These are phyloP conservation scores for Saccharomycopsis sp. DNA, from an alignment of 805 yeast genomes.

Conservation along the genomic window DNA sequence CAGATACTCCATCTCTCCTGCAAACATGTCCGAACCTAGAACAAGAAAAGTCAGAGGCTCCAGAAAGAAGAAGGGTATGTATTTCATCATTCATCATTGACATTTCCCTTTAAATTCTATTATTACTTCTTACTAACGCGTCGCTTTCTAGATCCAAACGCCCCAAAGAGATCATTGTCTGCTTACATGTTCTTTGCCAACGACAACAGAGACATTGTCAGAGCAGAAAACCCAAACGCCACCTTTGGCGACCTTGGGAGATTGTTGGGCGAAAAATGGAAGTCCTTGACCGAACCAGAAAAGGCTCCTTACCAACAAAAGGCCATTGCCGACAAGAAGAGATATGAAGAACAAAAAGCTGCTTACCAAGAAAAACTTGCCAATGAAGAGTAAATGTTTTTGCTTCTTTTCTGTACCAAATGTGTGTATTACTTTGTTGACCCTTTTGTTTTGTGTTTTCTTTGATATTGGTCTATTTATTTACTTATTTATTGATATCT, in stretches of 20 bases:
- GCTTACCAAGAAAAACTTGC: slow-evolving; percentile 37
- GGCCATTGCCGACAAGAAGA: slow-evolving; percentile 91
- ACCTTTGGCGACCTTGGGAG: slow-evolving; percentile 94
- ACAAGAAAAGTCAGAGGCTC: slow-evolving; percentile 28
- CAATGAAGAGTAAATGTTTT: not conserved
- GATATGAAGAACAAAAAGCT: slow-evolving; percentile 94
- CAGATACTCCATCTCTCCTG: too few relatives aligned
- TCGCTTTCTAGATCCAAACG: slow-evolving; percentile 65
- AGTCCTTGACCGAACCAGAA: slow-evolving; percentile 73
- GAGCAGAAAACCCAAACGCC: slow-evolving; percentile 95
- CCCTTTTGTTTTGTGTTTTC: too few relatives aligned
- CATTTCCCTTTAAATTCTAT: not conserved
- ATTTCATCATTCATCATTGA: not conserved
- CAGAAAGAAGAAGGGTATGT: slow-evolving; percentile 36
- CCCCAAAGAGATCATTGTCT: slow-evolving; percentile 97
- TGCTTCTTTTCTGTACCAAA: too few relatives aligned
- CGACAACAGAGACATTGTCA: slow-evolving; percentile 91
- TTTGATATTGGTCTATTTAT: too few relatives aligned
- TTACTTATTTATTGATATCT: too few relatives aligned
- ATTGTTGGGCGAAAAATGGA: slow-evolving; percentile 94
- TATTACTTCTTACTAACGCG: slow-evolving; percentile 10
- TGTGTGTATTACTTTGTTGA: too few relatives aligned
- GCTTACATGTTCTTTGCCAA: slow-evolving; percentile 99
- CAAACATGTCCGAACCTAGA: slow-evolving; percentile 31
- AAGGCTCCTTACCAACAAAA: slow-evolving; percentile 85